Evolutionary conservation across 345 rosid genomes (phyloP).

Genomic region (Boechera divaricarpa): DNA sequence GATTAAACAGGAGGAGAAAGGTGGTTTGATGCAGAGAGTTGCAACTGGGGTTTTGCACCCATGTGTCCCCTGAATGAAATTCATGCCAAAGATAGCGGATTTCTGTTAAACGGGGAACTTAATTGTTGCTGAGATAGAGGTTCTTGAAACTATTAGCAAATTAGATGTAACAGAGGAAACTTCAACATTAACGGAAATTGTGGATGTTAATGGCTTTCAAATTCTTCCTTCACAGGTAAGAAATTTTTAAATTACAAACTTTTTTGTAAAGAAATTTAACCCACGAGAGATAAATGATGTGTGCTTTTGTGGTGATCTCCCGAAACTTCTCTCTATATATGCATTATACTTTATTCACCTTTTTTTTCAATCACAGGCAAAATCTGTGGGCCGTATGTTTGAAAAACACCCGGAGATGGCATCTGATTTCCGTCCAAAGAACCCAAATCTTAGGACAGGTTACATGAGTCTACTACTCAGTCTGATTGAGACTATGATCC

Average conservation of each 20-base stretch:
- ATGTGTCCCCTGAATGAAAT: neutral
- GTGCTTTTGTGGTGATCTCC: neutral
- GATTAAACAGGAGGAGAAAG: neutral
- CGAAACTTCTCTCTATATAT: neutral
- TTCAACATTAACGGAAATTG: neutral
- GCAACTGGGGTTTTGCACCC: neutral
- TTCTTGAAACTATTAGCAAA: constrained; percentile 37
- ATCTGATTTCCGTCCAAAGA: neutral
- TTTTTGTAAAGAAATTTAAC: neutral
- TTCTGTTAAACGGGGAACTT: constrained; percentile 62
- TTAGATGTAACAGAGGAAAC: constrained; percentile 24
- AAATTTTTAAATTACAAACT: neutral
- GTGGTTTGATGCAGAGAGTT: neutral
- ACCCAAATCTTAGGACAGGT: constrained; percentile 7
- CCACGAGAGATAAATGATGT: neutral
- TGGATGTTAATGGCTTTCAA: neutral
- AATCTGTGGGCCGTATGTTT: constrained; percentile 8
- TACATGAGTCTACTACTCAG: constrained; percentile 35
- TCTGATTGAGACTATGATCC: constrained; percentile 33
- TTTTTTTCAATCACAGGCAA: neutral
- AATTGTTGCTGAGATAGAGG: constrained; percentile 65
- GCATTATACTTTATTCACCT: neutral
- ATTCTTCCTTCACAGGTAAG: constrained; percentile 8
- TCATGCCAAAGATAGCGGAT: constrained; percentile 13
- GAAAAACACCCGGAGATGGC: constrained; percentile 5